A percentile compares a stretch with the other conserved stretches of the same genome.
Evolutionary conservation across 331 rosid genomes (phyloP).

Genomic region (Erythrophleum ivorense): DNA sequence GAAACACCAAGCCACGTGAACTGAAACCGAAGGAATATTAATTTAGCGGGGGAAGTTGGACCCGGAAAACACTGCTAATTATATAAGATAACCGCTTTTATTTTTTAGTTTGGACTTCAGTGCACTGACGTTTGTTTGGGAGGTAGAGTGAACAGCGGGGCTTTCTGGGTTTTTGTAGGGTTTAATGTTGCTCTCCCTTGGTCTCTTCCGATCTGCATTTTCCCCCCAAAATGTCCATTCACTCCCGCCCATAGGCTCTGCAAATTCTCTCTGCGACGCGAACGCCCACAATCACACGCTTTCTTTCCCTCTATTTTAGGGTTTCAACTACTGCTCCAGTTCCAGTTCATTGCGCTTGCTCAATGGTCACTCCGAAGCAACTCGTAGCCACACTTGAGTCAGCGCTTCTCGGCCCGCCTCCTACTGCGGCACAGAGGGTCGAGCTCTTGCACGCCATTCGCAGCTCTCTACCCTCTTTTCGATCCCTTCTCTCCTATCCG

Average conservation of each 20-base stretch:
- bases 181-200: background rate
- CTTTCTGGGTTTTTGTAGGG: slow-evolving; percentile 18
- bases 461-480: slow-evolving; percentile 58
- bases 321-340: slow-evolving; percentile 30
- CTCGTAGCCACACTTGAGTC: slow-evolving; percentile 71
- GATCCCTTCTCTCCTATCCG: slow-evolving; percentile 78
- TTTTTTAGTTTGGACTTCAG: rapidly evolving
- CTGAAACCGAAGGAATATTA: too few relatives aligned
- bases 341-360: background rate
- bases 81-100: too few relatives aligned
- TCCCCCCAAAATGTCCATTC: background rate
- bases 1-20: too few relatives aligned
- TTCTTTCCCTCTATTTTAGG: slow-evolving; percentile 16
- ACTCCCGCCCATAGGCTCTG: background rate
- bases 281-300: background rate
- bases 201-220: background rate
- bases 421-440: slow-evolving; percentile 70
- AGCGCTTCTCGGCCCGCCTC: slow-evolving; percentile 77
- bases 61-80: too few relatives aligned
- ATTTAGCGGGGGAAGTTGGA: too few relatives aligned
- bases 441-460: slow-evolving; percentile 90
- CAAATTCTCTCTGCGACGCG: background rate
- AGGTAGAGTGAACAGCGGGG: background rate
- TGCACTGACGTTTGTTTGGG: rapidly evolving
- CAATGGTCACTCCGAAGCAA: slow-evolving; percentile 81